Conservation (phyloP, 192 early-diverging fungal species). For the Haplosporangium gracile region DNA sequence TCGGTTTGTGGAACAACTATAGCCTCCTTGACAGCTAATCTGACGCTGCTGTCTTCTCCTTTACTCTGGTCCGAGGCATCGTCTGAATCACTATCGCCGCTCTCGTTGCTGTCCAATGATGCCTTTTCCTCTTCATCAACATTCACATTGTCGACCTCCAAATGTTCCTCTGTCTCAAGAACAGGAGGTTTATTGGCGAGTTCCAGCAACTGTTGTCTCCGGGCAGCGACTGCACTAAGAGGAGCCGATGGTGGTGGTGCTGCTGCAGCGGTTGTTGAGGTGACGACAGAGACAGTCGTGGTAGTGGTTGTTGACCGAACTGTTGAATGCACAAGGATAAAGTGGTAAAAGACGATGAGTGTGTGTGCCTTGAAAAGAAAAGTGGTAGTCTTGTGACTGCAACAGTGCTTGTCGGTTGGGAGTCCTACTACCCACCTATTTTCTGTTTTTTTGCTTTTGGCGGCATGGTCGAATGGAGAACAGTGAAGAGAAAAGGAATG, state of each 20-base stretch:
- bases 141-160: slow-evolving; percentile 31
- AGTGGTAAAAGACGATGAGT: background rate
- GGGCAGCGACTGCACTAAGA: slow-evolving; percentile 41
- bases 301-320: background rate
- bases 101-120: slow-evolving; percentile 21
- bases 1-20: background rate
- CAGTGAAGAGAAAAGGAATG: background rate
- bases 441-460: slow-evolving; percentile 52
- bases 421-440: slow-evolving; percentile 14
- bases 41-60: background rate
- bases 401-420: background rate
- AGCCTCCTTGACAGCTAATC: background rate
- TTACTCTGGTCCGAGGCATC: slow-evolving; percentile 4
- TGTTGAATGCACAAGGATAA: background rate
- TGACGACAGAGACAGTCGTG: slow-evolving; percentile 1
- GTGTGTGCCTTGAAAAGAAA: background rate
- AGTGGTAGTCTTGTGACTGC: too few species aligned
- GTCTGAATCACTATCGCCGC: slow-evolving; percentile 20
- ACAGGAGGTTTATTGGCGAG: background rate
- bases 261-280: slow-evolving; percentile 4
- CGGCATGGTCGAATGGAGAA: slow-evolving; percentile 19
- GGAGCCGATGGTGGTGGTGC: slow-evolving; percentile 13
- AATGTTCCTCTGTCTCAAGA: slow-evolving; percentile 26
- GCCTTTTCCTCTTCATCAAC: slow-evolving; percentile 36
- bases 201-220: slow-evolving; percentile 23